Evolutionary conservation across 169 alveolate genomes (phyloP).

Genomic region (Cryptosporidium viatorum): DNA sequence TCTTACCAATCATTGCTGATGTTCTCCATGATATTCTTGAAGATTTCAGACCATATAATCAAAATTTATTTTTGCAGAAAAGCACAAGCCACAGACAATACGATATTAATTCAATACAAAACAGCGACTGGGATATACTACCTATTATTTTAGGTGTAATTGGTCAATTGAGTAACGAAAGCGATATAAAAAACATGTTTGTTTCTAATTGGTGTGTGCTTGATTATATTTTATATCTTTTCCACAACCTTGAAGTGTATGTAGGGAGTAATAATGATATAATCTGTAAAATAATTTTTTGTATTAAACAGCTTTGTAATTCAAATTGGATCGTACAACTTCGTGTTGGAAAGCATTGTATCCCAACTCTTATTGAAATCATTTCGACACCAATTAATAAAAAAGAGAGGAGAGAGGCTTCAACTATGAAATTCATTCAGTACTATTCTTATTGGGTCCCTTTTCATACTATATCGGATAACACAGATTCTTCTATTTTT

Average conservation of each 20-base stretch:
- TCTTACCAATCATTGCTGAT: slow-evolving; percentile 40
- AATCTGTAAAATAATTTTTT: slow-evolving; percentile 52
- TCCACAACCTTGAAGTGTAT: slow-evolving; percentile 42
- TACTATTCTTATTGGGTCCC: slow-evolving; percentile 69
- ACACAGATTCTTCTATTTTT: neutral
- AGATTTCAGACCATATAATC: slow-evolving; percentile 12
- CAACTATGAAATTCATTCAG: slow-evolving; percentile 14
- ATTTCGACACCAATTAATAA: slow-evolving; percentile 35
- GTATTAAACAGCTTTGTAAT: slow-evolving; percentile 43
- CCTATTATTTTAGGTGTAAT: slow-evolving; percentile 40
- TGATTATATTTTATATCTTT: slow-evolving; percentile 31
- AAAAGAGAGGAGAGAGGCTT: slow-evolving; percentile 6
- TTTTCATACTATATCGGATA: neutral
- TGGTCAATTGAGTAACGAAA: slow-evolving; percentile 61
- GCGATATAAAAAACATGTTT: slow-evolving; percentile 24
- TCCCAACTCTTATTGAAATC: slow-evolving; percentile 44
- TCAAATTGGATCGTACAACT: slow-evolving; percentile 60
- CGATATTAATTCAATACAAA: neutral
- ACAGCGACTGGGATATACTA: slow-evolving; percentile 48
- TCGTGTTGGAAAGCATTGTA: slow-evolving; percentile 71
- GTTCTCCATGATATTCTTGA: slow-evolving; percentile 38
- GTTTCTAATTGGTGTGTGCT: slow-evolving; percentile 67
- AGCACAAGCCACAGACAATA: neutral
- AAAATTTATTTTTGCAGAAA: neutral
- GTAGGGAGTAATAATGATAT: slow-evolving; percentile 27